Evolutionary conservation across 495 filamentous ascomycete species (phyloP).

Genomic region (Oidiodendron maius): DNA sequence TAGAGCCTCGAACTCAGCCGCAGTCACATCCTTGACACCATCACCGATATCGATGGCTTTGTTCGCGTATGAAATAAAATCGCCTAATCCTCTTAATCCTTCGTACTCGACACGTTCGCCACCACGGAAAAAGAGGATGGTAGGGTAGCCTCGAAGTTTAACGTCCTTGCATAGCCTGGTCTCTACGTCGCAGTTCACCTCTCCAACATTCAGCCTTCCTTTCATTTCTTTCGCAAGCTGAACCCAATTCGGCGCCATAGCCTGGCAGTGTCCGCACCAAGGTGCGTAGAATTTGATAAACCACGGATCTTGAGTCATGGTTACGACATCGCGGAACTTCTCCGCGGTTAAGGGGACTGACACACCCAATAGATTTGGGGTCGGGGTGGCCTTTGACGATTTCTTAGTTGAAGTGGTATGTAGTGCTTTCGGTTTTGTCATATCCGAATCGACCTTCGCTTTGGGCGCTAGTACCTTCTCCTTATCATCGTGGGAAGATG

Average conservation of each 20-base stretch:
- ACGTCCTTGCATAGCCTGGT: constrained; percentile 84
- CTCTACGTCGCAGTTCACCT: constrained; percentile 91
- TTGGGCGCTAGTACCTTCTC: constrained; percentile 2
- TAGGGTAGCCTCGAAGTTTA: constrained; percentile 71
- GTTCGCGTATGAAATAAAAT: constrained; percentile 78
- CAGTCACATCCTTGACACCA: constrained; percentile 74
- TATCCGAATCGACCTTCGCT: constrained; percentile 13
- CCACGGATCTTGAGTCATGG: constrained; percentile 85
- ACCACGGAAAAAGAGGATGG: constrained; percentile 87
- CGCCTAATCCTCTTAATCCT: constrained; percentile 86
- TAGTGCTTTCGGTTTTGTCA: constrained; percentile 1
- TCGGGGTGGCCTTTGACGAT: constrained; percentile 27
- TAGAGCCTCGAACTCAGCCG: constrained; percentile 68
- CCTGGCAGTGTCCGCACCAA: constrained; percentile 94
- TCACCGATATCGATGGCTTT: constrained; percentile 76
- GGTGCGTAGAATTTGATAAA: constrained; percentile 98
- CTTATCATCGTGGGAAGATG: constrained; percentile 9
- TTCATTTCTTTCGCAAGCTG: constrained; percentile 88
- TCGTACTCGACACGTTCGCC: constrained; percentile 90
- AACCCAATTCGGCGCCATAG: constrained; percentile 83
- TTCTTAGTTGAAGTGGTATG: constrained; percentile 20
- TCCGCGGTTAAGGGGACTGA: constrained; percentile 76
- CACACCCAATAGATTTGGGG: constrained; percentile 66
- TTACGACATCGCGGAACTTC: constrained; percentile 79
- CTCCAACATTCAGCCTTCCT: constrained; percentile 80